Evolutionary conservation across 2,329 filamentous ascomycete genomes (phyloP).

Genomic region (Cladophialophora immunda): DNA sequence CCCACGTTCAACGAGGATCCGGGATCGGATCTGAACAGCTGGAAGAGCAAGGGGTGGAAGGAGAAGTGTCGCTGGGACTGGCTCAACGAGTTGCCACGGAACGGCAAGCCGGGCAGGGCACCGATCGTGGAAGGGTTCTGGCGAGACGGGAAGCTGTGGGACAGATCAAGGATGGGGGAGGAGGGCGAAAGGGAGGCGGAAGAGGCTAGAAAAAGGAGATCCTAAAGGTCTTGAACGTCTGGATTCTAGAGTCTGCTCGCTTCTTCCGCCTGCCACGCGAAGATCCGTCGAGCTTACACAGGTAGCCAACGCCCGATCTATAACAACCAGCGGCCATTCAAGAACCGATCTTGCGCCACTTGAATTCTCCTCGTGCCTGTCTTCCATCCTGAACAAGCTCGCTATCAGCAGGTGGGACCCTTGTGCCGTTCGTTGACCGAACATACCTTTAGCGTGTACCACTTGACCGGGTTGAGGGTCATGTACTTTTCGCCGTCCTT

Average conservation of each 20-base stretch:
- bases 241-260: neutral
- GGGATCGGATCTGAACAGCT: conserved; percentile 34
- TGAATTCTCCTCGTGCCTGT: conserved; percentile 28
- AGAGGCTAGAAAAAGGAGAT: neutral
- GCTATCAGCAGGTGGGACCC: neutral
- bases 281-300: no score
- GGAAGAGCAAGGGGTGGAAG: conserved; percentile 43
- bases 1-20: conserved; percentile 40
- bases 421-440: neutral
- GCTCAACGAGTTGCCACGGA: conserved; percentile 29
- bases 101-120: conserved; percentile 25
- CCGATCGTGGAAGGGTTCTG: conserved; percentile 29
- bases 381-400: conserved; percentile 22
- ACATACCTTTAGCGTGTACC: conserved; percentile 31
- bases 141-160: conserved; percentile 31
- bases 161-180: conserved; percentile 8
- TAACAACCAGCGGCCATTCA: neutral
- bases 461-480: conserved; percentile 28
- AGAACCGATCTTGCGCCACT: conserved; percentile 33
- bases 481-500: conserved; percentile 25
- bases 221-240: neutral
- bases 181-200: neutral
- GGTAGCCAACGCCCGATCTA: no score
- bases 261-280: no score
- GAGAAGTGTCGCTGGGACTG: conserved; percentile 30